Base-by-base conservation (phyloP, 2,329 filamentous ascomycete genomes). In the Fusarium ramigenum region DNA sequence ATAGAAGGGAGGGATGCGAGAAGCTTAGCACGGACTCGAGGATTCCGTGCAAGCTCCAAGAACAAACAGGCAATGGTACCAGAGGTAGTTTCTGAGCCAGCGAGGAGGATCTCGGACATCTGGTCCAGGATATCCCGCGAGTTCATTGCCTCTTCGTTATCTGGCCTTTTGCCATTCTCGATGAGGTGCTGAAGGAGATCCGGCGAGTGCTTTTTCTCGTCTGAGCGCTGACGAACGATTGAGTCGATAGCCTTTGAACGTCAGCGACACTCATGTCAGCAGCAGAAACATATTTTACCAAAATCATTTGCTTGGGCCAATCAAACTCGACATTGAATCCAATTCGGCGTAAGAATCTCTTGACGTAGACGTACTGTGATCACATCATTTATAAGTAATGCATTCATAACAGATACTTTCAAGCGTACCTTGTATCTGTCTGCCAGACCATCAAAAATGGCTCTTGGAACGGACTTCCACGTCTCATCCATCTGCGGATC, bases 341-440 rank as follows among this genome's bases (percentile, higher is more conserved):
- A 4, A 57, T 23, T 2, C n/a, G 18, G 8, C 53, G 39, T 4
- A 57, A 15, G 10, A 46, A 46, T 5, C 53, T 25, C 12, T 57
- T 57, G 9, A 57, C 1, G 11, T 46, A 57, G n/a, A 57, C 53
- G n/a, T 57, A 46, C 53, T 57, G 7, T 2, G 1, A 44, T 14
- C 18, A 25, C 23, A 44, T 14, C 18, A 25, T 16, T 25, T 9
- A 7, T 46, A 12, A 57, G 30, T 3, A 14, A 32, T 15, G 2
- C 2, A 16, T 15, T 6, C 11, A 6, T 28, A 3, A 11, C 9
- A 0, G 9, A 2, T 21, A 9, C 12, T 6, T 10, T 4, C 0
- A 10, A 10, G 3, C 5, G 9, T 19, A 57, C 53, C 30, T 57
- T 57, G 30, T 57, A 57, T 36, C 53, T 34, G 21, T 57, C 53